Evolutionary conservation across 2,329 filamentous ascomycete genomes (phyloP).

Genomic region (Cercospora sesami): DNA sequence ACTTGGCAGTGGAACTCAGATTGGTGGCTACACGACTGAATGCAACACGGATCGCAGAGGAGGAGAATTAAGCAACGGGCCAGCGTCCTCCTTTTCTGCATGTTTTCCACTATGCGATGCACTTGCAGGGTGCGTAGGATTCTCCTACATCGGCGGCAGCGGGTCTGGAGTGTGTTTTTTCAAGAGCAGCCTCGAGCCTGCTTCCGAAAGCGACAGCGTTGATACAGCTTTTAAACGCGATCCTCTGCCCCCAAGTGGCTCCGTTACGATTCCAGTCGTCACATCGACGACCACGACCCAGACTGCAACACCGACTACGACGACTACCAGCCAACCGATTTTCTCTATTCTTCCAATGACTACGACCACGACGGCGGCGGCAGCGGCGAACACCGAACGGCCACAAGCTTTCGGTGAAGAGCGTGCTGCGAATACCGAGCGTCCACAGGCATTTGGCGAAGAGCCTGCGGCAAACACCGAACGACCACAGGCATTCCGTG

Average conservation of each 20-base stretch:
- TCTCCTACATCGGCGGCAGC: conserved; percentile 18
- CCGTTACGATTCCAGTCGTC: not conserved
- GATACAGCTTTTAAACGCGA: conserved; percentile 9
- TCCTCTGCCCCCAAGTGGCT: not conserved
- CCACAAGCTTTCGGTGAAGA: not conserved
- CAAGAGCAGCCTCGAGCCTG: conserved; percentile 13
- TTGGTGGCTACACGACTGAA: conserved; percentile 19
- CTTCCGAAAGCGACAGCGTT: conserved; percentile 8
- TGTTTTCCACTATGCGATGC: conserved; percentile 33
- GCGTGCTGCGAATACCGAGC: not conserved
- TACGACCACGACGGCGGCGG: not conserved
- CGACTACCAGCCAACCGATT: not conserved
- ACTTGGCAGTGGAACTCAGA: conserved; percentile 16
- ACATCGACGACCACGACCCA: not conserved
- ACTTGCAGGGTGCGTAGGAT: conserved; percentile 21
- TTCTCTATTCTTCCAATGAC: not conserved
- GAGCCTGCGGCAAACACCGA: not conserved
- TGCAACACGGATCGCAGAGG: conserved; percentile 29
- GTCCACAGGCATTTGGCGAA: not conserved
- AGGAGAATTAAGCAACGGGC: conserved; percentile 25
- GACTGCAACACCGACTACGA: not conserved
- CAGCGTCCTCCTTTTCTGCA: conserved; percentile 24
- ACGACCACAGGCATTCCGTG: not conserved
- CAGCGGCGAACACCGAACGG: not conserved
- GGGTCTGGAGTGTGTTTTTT: conserved; percentile 22